Percentiles rank a stretch among this genome's conserved stretches.
Conservation (phyloP, 1,284 basidiomycete species). For the Heterobasidion irregulare region DNA sequence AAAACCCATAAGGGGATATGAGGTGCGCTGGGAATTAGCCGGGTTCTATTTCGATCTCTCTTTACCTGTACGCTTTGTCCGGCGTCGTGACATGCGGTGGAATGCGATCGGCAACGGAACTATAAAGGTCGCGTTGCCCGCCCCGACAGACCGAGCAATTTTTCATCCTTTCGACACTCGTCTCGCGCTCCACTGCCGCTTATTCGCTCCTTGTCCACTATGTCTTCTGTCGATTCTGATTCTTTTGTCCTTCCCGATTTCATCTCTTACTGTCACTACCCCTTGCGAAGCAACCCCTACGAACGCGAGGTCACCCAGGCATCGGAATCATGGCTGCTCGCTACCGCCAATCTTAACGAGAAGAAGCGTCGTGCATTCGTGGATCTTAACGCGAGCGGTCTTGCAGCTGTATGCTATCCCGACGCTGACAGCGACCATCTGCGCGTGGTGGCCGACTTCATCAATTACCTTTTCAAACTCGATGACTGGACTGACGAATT, state of each 20-base stretch:
- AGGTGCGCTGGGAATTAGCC: too few relatives aligned
- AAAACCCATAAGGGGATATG: too few relatives aligned
- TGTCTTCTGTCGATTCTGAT: neutral
- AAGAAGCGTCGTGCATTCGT: constrained; percentile 42
- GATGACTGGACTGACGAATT: constrained; percentile 31
- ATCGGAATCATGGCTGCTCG: constrained; percentile 49
- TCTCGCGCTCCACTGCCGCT: neutral
- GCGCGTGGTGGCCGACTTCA: constrained; percentile 42
- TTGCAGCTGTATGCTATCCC: constrained; percentile 59
- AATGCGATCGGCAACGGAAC: neutral
- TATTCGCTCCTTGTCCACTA: neutral
- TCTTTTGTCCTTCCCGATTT: constrained; percentile 51
- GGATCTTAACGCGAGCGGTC: constrained; percentile 57
- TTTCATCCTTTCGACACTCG: neutral
- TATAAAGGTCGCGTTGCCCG: neutral
- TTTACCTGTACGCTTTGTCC: too few relatives aligned
- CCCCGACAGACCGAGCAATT: neutral
- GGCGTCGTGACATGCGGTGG: neutral
- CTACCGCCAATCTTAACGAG: constrained; percentile 36
- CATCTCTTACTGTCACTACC: constrained; percentile 50
- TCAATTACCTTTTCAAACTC: constrained; percentile 30
- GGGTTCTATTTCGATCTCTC: too few relatives aligned
- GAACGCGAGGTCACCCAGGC: constrained; percentile 46
- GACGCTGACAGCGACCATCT: constrained; percentile 42
- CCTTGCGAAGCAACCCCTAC: constrained; percentile 39